Conservation (phyloP, 805 yeast genomes). For the Nakazawaea ernobii region DNA sequence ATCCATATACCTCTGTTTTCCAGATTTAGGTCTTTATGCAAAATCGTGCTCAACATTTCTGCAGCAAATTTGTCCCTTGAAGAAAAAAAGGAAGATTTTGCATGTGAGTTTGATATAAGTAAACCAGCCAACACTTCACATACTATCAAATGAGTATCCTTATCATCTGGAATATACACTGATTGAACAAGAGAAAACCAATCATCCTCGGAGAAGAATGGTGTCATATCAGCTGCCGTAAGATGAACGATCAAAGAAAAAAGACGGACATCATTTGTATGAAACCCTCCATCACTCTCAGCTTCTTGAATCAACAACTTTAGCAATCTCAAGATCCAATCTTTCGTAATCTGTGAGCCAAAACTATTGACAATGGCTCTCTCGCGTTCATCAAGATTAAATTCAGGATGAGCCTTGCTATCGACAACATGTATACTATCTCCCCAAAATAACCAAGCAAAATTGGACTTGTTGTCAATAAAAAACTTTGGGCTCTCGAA, state of each 20-base stretch:
- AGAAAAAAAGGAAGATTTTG: conserved; percentile 27
- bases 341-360: conserved; percentile 40
- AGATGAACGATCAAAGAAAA: conserved; percentile 45
- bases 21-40: conserved; percentile 60
- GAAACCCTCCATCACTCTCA: conserved; percentile 62
- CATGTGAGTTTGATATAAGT: conserved; percentile 40
- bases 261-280: conserved; percentile 57
- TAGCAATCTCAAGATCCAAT: conserved; percentile 53
- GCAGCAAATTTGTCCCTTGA: conserved; percentile 42
- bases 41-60: conserved; percentile 36
- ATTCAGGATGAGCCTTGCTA: conserved; percentile 19
- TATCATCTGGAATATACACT: conserved; percentile 59
- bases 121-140: conserved; percentile 70
- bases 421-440: conserved; percentile 41
- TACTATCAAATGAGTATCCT: conserved; percentile 66
- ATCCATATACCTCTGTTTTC: conserved; percentile 74
- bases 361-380: conserved; percentile 31
- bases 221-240: conserved; percentile 36
- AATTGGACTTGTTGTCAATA: conserved; percentile 49
- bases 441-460: conserved; percentile 80
- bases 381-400: conserved; percentile 38
- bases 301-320: conserved; percentile 56
- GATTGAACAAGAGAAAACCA: conserved; percentile 43
- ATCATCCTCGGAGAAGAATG: conserved; percentile 42
- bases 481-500: conserved; percentile 42